Evolutionary conservation across 768 basidiomycete species (phyloP).

Genomic region (Kwoniella sp.): DNA sequence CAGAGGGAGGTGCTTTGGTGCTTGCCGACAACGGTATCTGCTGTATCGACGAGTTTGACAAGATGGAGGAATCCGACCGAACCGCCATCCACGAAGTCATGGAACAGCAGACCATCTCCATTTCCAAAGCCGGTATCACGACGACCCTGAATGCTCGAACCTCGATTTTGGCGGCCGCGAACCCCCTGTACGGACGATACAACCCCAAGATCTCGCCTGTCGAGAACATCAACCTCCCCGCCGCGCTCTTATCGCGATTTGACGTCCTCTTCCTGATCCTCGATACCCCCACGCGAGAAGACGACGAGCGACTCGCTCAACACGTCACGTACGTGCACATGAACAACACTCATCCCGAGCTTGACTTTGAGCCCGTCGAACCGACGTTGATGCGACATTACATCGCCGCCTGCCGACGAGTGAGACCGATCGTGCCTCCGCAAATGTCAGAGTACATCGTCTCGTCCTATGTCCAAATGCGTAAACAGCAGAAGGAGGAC

Average conservation of each 20-base stretch:
- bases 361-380: slow-evolving; percentile 74
- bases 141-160: slow-evolving; percentile 63
- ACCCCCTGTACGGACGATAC: slow-evolving; percentile 96
- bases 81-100: slow-evolving; percentile 99
- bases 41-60: slow-evolving; percentile 99
- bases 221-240: slow-evolving; percentile 98
- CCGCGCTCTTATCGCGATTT: slow-evolving; percentile 92
- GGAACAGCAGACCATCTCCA: slow-evolving; percentile 66
- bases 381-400: slow-evolving; percentile 92
- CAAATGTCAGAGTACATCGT: slow-evolving; percentile 90
- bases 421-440: slow-evolving; percentile 85
- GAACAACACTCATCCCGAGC: slow-evolving; percentile 84
- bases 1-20: slow-evolving; percentile 99
- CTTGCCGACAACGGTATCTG: slow-evolving; percentile 99
- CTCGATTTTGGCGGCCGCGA: slow-evolving; percentile 83
- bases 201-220: slow-evolving; percentile 97
- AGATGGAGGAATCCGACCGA: slow-evolving; percentile 97
- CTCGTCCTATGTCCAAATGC: slow-evolving; percentile 90
- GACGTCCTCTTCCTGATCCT: slow-evolving; percentile 95
- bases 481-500: slow-evolving; percentile 89
- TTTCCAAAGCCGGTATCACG: slow-evolving; percentile 63
- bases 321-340: slow-evolving; percentile 99
- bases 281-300: slow-evolving; percentile 91
- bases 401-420: slow-evolving; percentile 85
- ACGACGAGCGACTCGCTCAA: slow-evolving; percentile 92